Evolutionary conservation across 176 grass and related monocot species (phyloP).

Genomic region (Oryza meyeriana): DNA sequence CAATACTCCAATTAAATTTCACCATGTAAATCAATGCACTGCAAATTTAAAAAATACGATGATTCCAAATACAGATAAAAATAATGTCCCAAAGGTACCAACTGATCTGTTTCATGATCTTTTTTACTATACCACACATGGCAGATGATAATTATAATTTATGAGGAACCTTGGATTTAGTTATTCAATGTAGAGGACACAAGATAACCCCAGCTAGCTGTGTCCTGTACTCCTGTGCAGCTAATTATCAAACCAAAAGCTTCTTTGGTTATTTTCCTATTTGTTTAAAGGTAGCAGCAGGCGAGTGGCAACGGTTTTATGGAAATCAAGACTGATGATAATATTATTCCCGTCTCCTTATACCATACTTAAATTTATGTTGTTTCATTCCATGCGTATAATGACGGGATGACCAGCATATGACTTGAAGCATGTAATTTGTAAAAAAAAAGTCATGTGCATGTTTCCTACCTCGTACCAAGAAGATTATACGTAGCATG

Average conservation of each 20-base stretch:
- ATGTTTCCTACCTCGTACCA: neutral
- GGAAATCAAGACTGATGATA: neutral
- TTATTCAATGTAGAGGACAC: neutral
- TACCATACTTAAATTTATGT: neutral
- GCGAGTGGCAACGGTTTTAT: conserved; percentile 18
- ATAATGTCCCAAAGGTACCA: neutral
- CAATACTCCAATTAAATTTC: neutral
- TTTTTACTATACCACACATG: neutral
- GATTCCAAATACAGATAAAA: neutral
- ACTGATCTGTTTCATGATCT: neutral
- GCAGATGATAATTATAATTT: neutral
- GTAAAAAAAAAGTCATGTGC: neutral
- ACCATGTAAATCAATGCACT: neutral
- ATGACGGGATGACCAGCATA: neutral
- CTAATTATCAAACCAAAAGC: neutral
- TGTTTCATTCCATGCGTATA: neutral
- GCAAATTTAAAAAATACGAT: neutral
- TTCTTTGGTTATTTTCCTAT: neutral
- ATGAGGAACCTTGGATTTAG: neutral
- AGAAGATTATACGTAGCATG: conserved; percentile 8
- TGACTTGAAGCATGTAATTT: neutral
- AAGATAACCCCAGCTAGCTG: neutral
- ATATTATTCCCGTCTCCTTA: neutral
- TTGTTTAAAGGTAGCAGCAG: neutral
- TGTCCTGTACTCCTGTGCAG: neutral